These are phyloP conservation scores for Collybia mongolica DNA, from an alignment of 768 basidiomycete species.

Conservation along the genomic window DNA sequence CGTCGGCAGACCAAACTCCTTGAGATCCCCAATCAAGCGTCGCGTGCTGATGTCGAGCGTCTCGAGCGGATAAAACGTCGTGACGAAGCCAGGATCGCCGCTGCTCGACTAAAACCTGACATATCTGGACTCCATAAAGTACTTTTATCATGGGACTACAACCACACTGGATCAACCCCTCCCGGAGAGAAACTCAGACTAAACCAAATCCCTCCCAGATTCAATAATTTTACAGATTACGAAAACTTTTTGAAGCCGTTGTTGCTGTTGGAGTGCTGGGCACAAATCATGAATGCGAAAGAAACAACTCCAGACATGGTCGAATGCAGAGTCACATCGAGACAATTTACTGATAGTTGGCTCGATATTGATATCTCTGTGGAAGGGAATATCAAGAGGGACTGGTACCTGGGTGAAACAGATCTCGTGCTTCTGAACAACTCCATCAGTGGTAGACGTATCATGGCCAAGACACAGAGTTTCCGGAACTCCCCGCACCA, in stretches of 20 bases:
- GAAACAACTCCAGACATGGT: slow-evolving; percentile 56
- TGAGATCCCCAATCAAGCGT: slow-evolving; percentile 47
- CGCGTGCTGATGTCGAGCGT: slow-evolving; percentile 31
- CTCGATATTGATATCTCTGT: slow-evolving; percentile 75
- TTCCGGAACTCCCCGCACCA: slow-evolving; percentile 37
- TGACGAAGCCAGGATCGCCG: slow-evolving; percentile 60
- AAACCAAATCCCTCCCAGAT: slow-evolving; percentile 59
- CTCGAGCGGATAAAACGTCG: slow-evolving; percentile 48
- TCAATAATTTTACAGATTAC: slow-evolving; percentile 67
- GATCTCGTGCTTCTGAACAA: slow-evolving; percentile 83
- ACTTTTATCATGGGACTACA: slow-evolving; percentile 86
- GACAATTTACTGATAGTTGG: slow-evolving; percentile 79
- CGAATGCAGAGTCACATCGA: slow-evolving; percentile 63
- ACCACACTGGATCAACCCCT: slow-evolving; percentile 60
- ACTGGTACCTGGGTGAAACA: slow-evolving; percentile 77
- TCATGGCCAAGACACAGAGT: slow-evolving; percentile 65
- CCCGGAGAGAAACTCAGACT: slow-evolving; percentile 45
- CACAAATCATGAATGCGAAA: slow-evolving; percentile 78
- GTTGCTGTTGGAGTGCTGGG: slow-evolving; percentile 88
- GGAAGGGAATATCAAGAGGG: slow-evolving; percentile 54
- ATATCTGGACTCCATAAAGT: slow-evolving; percentile 73
- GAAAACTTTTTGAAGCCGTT: slow-evolving; percentile 79
- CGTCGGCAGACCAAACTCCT: slow-evolving; percentile 65
- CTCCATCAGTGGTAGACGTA: slow-evolving; percentile 45
- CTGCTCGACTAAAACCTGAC: slow-evolving; percentile 79